A percentile compares a stretch with the other conserved stretches of the same genome.
Conservation (phyloP, 164 flowering plant genomes). For the Malania oleifera region DNA sequence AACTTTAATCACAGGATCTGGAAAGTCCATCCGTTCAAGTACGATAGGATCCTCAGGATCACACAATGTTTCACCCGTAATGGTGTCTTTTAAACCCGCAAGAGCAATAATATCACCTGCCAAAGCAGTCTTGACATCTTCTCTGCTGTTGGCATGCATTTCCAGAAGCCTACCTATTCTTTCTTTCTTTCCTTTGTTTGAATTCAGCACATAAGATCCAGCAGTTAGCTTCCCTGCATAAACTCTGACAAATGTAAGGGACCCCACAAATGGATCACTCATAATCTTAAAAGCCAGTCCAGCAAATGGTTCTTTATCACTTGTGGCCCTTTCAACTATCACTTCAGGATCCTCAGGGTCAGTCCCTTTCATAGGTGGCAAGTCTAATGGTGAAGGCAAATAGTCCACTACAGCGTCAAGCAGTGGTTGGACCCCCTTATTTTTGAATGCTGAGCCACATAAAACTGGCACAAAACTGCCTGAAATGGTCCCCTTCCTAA, state of each 20-base stretch:
- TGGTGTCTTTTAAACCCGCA: constrained; percentile 90
- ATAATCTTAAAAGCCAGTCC: constrained; percentile 97
- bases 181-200: constrained; percentile 93
- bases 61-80: constrained; percentile 91
- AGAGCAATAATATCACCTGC: constrained; percentile 93
- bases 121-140: constrained; percentile 73
- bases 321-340: constrained; percentile 47
- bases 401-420: constrained; percentile 92
- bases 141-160: constrained; percentile 98
- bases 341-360: constrained; percentile 88
- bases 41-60: constrained; percentile 75
- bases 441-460: constrained; percentile 96
- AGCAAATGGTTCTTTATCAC: constrained; percentile 84
- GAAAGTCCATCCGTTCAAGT: constrained; percentile 97
- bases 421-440: constrained; percentile 92
- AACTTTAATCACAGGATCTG: constrained; percentile 96
- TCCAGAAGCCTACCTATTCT: constrained; percentile 91
- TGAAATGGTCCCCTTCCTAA: constrained; percentile 76
- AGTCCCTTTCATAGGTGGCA: constrained; percentile 86
- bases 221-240: constrained; percentile 77
- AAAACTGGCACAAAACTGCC: constrained; percentile 78
- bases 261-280: constrained; percentile 90
- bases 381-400: constrained; percentile 85
- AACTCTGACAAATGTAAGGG: constrained; percentile 88
- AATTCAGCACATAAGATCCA: constrained; percentile 82